Evolutionary conservation across 2,329 filamentous ascomycete genomes (phyloP).

Genomic region (Penicillium corylophilum): DNA sequence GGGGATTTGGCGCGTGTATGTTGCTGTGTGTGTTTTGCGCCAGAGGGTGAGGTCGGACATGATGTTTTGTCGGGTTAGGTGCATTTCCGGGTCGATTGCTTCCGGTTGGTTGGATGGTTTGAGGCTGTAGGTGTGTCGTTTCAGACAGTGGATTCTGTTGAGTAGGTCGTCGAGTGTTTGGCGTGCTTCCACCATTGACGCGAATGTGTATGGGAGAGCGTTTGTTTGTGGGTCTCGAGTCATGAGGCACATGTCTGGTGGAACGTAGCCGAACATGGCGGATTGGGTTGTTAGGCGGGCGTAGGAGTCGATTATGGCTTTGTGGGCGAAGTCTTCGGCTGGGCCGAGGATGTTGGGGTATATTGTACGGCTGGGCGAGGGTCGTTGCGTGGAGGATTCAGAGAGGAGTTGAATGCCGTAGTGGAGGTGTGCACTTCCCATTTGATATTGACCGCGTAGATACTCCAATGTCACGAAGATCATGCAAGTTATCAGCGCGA

Average conservation of each 20-base stretch:
- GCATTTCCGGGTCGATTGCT: background rate
- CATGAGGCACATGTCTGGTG: conserved; percentile 12
- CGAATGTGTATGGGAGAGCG: conserved; percentile 13
- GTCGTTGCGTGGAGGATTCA: conserved; percentile 7
- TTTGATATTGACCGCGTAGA: conserved; percentile 33
- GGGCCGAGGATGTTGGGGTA: conserved; percentile 9
- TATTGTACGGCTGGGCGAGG: conserved; percentile 7
- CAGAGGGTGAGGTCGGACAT: conserved; percentile 16
- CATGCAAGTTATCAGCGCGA: conserved; percentile 45
- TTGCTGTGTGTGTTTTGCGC: conserved; percentile 23
- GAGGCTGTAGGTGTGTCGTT: conserved; percentile 5
- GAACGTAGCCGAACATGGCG: conserved; percentile 27
- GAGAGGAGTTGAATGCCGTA: conserved; percentile 32
- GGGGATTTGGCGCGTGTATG: conserved; percentile 2
- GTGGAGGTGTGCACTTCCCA: conserved; percentile 30
- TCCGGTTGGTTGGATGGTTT: background rate
- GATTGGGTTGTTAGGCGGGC: conserved; percentile 29
- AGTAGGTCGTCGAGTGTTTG: conserved; percentile 21
- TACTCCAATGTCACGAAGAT: conserved; percentile 45
- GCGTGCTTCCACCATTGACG: conserved; percentile 18
- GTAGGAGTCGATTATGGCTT: conserved; percentile 26
- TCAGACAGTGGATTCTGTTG: conserved; percentile 16
- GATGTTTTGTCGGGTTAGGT: conserved; percentile 6
- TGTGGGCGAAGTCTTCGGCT: conserved; percentile 18
- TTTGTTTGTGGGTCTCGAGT: conserved; percentile 9